phyloP scores from a whole-genome alignment of 169 alveolate genomes.

The Cryptosporidium muris region DNA sequence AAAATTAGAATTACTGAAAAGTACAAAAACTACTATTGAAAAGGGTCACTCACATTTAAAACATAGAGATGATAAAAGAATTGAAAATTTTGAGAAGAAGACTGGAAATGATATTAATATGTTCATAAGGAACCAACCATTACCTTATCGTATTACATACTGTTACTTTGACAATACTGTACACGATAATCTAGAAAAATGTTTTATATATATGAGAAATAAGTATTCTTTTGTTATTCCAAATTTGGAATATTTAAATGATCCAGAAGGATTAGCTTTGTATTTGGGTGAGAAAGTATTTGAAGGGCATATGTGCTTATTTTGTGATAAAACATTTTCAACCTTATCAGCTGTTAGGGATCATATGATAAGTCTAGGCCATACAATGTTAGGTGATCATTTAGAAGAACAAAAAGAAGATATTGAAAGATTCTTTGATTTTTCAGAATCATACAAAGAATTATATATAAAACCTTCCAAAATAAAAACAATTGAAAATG shows the following conservation, averaged over 20 bases:
- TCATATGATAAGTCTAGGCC: conserved; percentile 80
- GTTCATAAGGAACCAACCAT: background rate
- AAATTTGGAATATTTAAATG: conserved; percentile 76
- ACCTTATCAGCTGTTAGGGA: conserved; percentile 78
- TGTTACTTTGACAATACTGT: conserved; percentile 76
- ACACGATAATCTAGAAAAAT: conserved; percentile 72
- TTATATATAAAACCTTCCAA: conserved; percentile 23
- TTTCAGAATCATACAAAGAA: conserved; percentile 54
- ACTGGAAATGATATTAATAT: background rate
- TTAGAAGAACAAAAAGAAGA: conserved; percentile 59
- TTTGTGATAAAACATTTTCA: conserved; percentile 74
- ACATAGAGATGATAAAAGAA: background rate
- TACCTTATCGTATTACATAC: conserved; percentile 71
- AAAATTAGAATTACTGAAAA: conserved; percentile 68
- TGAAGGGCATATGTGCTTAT: conserved; percentile 76
- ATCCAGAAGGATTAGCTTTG: conserved; percentile 73
- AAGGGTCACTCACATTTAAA: conserved; percentile 61
- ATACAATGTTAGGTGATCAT: conserved; percentile 69
- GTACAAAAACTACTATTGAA: conserved; percentile 6
- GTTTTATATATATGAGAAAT: conserved; percentile 75
- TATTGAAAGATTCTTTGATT: conserved; percentile 34
- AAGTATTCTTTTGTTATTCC: conserved; percentile 77
- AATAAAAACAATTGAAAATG: conserved; percentile 21
- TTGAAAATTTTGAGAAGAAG: background rate
- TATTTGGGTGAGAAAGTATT: conserved; percentile 77